Evolutionary conservation across 495 filamentous ascomycete genomes (phyloP), one percentile per base, ranked within the genome.

Genomic region (Pseudevernia furfuracea): DNA sequence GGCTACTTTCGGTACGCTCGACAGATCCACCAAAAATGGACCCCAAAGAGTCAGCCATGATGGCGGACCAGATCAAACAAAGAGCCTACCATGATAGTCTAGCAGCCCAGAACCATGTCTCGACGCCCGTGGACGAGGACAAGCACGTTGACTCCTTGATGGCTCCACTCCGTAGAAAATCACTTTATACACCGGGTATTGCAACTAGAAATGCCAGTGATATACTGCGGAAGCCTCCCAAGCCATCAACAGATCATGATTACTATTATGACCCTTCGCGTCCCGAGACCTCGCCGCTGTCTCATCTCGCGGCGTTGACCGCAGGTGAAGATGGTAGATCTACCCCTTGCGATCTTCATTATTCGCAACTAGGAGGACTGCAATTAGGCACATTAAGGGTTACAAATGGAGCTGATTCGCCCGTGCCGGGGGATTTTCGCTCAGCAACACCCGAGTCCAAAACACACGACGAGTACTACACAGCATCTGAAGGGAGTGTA

Each of bases 361-460:
- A 80, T 63, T 77, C 77, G n/a, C 78, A 82, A 64, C 64, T 82
- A 23, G 79, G 79, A 39, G 77, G 77, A 3, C 71, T 82, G 32
- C 78, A 78, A 49, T 60, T 81, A 25, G 80, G 80, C 23, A 81
- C 79, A 19, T 62, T 82, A 57, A 75, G 79, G 19, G 76, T 82
- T 5, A 80, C 81, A 3, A 82, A 82, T 63, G 76, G 75, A 12
- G 76, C 76, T 55, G 65, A 67, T 32, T 81, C 78, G 21, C 78
- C 80, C 3, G 77, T 73, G 48, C 70, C 76, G n/a, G 76, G 75
- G 48, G 73, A 78, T 30, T 28, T 6, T 53, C 39, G 28, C n/a
- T 60, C 62, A 6, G 38, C 38, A 28, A 61, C 56, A 41, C 39
- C 53, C 28, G 38, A 65, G 36, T 67, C 52, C 21, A 63, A 48